phyloP scores from a whole-genome alignment of 2,329 filamentous ascomycete genomes.

The Trichoderma semiorbis region DNA sequence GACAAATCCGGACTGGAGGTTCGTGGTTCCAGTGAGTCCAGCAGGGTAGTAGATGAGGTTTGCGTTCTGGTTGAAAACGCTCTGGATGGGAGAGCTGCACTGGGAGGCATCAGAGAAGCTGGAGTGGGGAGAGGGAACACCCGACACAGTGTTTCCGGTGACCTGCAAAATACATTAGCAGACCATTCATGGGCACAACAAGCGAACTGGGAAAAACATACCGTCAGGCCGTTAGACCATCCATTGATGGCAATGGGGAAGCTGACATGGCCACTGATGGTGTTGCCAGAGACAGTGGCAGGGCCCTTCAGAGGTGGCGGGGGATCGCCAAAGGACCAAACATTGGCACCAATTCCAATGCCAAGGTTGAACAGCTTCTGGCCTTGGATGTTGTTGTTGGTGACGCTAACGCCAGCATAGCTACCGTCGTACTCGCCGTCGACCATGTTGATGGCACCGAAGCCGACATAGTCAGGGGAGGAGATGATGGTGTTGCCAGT shows the following conservation, averaged over 20 bases:
- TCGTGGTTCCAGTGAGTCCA: slow-evolving; percentile 21
- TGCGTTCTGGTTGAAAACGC: slow-evolving; percentile 23
- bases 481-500: slow-evolving; percentile 26
- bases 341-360: slow-evolving; percentile 26
- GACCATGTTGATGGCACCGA: slow-evolving; percentile 29
- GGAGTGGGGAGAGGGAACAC: slow-evolving; percentile 22
- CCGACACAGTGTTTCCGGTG: slow-evolving; percentile 24
- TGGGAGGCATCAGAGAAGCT: slow-evolving; percentile 23
- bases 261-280: slow-evolving; percentile 22
- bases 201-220: neutral
- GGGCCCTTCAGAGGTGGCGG: slow-evolving; percentile 20
- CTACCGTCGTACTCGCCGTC: slow-evolving; percentile 24
- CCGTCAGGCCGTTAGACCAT: slow-evolving; percentile 24
- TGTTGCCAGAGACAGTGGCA: slow-evolving; percentile 23
- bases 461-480: slow-evolving; percentile 23
- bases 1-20: slow-evolving; percentile 24
- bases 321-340: slow-evolving; percentile 26
- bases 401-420: slow-evolving; percentile 25
- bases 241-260: slow-evolving; percentile 28
- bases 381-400: slow-evolving; percentile 25
- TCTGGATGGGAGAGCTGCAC: slow-evolving; percentile 22
- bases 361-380: slow-evolving; percentile 25
- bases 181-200: neutral
- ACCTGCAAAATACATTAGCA: neutral
- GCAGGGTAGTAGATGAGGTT: slow-evolving; percentile 25